Percentiles rank a stretch among this genome's conserved stretches.
These are phyloP conservation scores for Colletotrichum sp. DNA, from an alignment of 2,329 filamentous ascomycete species.

Conservation along the genomic window DNA sequence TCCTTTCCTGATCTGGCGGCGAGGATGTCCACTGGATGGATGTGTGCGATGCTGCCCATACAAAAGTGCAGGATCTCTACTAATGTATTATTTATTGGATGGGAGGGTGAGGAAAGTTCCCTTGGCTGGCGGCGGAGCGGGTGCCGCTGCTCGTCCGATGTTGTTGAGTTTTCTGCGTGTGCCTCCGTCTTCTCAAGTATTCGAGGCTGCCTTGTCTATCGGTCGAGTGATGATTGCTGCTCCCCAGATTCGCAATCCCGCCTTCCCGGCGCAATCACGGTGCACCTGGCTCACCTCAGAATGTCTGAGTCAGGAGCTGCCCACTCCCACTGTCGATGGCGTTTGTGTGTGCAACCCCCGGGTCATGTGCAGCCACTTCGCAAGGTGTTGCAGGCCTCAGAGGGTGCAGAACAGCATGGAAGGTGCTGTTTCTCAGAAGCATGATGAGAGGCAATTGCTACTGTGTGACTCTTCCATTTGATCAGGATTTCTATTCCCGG, in stretches of 20 bases:
- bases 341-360: not conserved
- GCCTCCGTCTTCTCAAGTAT: not conserved
- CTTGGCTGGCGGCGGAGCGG: not conserved
- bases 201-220: not conserved
- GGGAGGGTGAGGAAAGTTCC: not conserved
- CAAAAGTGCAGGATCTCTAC: not conserved
- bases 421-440: not conserved
- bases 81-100: not conserved
- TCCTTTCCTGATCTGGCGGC: not conserved
- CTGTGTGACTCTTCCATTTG: not conserved
- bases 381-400: not conserved
- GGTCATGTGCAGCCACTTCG: slow-evolving; percentile 3
- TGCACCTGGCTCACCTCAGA: not conserved
- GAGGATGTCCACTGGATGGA: not conserved
- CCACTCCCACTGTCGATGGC: not conserved
- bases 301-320: slow-evolving; percentile 12
- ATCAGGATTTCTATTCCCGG: not conserved
- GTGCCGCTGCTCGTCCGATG: not conserved
- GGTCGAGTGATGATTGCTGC: not conserved
- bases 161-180: not conserved
- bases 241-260: slow-evolving; percentile 6
- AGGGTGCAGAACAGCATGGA: slow-evolving; percentile 1
- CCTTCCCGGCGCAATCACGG: not conserved
- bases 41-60: not conserved
- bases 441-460: not conserved